Evolutionary conservation across 2,329 filamentous ascomycete species (phyloP), one percentile per base, ranked within the genome.

Genomic region (Bipolaris cookei): DNA sequence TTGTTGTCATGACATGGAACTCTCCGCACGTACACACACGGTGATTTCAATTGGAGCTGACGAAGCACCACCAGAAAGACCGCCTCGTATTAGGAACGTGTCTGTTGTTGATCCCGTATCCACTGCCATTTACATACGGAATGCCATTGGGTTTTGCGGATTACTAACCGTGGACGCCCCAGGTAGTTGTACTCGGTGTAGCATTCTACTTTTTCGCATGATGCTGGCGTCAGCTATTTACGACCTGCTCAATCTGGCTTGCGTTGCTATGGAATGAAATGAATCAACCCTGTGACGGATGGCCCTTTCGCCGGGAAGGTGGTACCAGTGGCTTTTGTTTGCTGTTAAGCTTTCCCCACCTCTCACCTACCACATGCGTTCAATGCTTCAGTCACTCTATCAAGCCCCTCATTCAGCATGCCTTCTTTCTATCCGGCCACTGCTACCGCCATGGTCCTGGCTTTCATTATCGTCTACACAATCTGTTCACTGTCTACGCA

Each of bases 401-500:
- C 16, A 10, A 16, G 10, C 30, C 25, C 10, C 25, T 32, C 28
- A 10, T 30, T 32, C 42, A 11, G 18, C 10, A 45, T 45, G 42
- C 5, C 42, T 32, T 32, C 42, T 20, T 4, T 32, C 28, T 18
- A 32, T 32, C 10, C 66, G 6, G 25, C 67, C n/a, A 58, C 59
- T 37, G 58, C 55, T 56, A 46, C 68, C 28, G 51, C 59, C 38
- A 52, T 56, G 45, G 58, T 67, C 8, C 18, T 67, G 25, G 54
- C 55, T 48, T 37, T 70, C 37, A 57, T 59, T 20, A 51, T 65
- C 25, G 28, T 71, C 23, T 69, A 70, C 60, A 65, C 60, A 13
- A 56, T 72, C 50, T 65, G 65, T 45, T 60, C 64, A 23, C 52
- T 65, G 50, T 68, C 67, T 16, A 62, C 67, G 8, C 69, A 68